phyloP scores from a whole-genome alignment of 2,329 filamentous ascomycete species.

The Fusarium liriodendri region DNA sequence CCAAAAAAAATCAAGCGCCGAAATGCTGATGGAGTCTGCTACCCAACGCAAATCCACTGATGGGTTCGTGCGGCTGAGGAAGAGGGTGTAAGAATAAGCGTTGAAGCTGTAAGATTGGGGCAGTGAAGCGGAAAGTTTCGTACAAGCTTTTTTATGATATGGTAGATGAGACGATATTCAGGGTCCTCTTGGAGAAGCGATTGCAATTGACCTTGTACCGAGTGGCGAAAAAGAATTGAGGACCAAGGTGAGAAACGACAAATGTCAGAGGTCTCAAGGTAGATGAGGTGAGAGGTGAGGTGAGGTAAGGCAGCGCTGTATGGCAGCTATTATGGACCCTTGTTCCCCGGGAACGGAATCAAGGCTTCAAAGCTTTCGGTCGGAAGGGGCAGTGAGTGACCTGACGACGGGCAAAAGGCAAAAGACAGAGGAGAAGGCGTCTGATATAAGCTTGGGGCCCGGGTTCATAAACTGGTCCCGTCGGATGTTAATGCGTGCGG shows the following conservation, averaged over 20 bases:
- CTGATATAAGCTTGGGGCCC: not conserved
- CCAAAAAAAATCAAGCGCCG: constrained; percentile 24
- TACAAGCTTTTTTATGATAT: constrained; percentile 9
- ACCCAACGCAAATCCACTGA: not conserved
- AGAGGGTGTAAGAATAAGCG: not conserved
- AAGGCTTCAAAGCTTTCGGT: constrained; percentile 7
- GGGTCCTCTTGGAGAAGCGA: not conserved
- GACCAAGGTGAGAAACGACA: not conserved
- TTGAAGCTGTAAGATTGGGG: not conserved
- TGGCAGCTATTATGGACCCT: constrained; percentile 1
- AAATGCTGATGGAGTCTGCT: constrained; percentile 9
- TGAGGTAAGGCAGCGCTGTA: not conserved
- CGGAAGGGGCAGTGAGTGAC: constrained; percentile 12
- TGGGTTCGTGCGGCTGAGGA: not conserved
- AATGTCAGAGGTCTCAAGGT: not conserved
- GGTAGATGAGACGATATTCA: not conserved
- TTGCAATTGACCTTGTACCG: not conserved
- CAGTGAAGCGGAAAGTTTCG: not conserved
- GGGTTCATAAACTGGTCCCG: not conserved
- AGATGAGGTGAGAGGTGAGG: not conserved
- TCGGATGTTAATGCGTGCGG: not conserved
- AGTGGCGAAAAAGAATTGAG: not conserved
- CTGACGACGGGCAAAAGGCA: not conserved
- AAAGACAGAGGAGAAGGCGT: not conserved
- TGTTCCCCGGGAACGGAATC: constrained; percentile 5